Base-by-base conservation (phyloP, 768 basidiomycete genomes). In the Boletales sp. region DNA sequence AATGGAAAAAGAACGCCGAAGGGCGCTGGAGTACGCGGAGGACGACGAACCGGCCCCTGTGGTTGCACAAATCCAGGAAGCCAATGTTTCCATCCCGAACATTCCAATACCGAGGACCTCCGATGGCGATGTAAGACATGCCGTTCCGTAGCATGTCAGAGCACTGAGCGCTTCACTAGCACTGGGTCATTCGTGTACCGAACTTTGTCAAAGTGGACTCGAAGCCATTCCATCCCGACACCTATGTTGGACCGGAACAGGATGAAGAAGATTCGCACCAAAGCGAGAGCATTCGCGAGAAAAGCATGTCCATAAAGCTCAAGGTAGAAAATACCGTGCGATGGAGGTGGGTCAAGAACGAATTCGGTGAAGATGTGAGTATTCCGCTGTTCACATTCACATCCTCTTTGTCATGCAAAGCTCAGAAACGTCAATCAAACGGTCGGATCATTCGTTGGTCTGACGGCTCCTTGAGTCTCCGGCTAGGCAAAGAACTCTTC, bases 101-200 rank as follows among this genome's bases (percentile, higher is more conserved):
- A 77, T 94, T 19, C 90, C 89, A 11, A 78, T 86, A 19, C 86
- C 92, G 46, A 80, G 78, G 58, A 84, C 83, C 55, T 86, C 88
- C 51, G 87, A 94, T 65, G 86, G 84, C 48, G 80, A 87, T 63
- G 94, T 94, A 66, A 73, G 83, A 62, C 13, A 43, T 44, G 33
- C 43, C 34, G 49, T 46, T 21, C 21, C 41, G 28, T 38, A 30
- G 28, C 17, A 46, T 51, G 14, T 41, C 44, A 36, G 37, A 19
- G 39, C 7, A 18, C 44, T 64, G 36, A 55, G 49, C 46, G 31
- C 31, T 46, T 3, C 44, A 36, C 46, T 48, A 57, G 91, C 83
- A 86, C 57, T 97, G 94, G 94, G 86, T 93, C 46, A 82, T 95
- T 48, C 84, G 90, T 37, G 82, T 96, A 66, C 96, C 95, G n/a